phyloP scores from a whole-genome alignment of 306 rosid genomes.

The Amphicarpaea edgeworthii region DNA sequence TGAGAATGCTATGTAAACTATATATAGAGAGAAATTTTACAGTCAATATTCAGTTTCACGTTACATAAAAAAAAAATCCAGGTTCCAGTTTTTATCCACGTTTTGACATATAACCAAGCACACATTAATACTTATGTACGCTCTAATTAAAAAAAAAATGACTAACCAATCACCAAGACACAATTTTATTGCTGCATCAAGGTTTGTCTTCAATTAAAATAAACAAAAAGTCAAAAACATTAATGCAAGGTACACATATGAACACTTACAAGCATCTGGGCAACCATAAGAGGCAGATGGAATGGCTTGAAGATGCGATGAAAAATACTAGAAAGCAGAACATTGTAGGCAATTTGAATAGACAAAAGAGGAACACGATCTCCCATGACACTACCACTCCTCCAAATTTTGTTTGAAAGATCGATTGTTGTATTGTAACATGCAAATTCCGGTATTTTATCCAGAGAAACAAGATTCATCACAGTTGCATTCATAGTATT shows the following conservation, averaged over 20 bases:
- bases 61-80: no score
- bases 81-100: not conserved
- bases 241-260: not conserved
- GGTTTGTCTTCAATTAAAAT: not conserved
- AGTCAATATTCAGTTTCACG: not conserved
- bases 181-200: no score
- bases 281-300: constrained; percentile 22
- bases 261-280: constrained; percentile 40
- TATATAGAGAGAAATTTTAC: not conserved
- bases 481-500: no score
- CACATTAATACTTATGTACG: not conserved
- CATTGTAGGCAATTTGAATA: constrained; percentile 37
- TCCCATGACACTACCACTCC: not conserved
- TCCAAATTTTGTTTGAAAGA: constrained; percentile 37
- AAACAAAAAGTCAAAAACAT: not conserved
- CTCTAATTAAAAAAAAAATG: no score
- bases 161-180: no score
- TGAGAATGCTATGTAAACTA: no score
- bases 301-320: constrained; percentile 8
- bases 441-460: not conserved
- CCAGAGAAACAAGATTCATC: no score
- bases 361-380: constrained; percentile 35
- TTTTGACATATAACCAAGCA: not conserved
- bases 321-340: constrained; percentile 8
- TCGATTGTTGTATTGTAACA: constrained; percentile 26